Conservation (phyloP, 2,329 filamentous ascomycete genomes). For the Penicillium sp. region DNA sequence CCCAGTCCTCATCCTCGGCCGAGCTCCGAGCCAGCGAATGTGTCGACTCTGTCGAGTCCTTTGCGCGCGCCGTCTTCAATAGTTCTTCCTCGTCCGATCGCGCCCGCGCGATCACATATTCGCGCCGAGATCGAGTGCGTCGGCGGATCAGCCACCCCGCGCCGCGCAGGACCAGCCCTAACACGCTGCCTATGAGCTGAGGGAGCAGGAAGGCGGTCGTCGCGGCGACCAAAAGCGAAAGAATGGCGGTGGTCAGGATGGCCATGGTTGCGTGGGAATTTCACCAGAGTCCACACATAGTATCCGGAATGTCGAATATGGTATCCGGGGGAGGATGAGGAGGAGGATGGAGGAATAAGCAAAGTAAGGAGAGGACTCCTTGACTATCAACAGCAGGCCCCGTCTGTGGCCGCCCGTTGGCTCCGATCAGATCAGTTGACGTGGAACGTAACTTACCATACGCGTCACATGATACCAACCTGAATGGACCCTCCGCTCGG, state of each 20-base stretch:
- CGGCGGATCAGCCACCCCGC: slow-evolving; percentile 64
- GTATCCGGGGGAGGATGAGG: neutral
- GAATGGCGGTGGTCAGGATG: slow-evolving; percentile 34
- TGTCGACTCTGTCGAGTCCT: slow-evolving; percentile 25
- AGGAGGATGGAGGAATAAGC: neutral
- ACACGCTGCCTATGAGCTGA: slow-evolving; percentile 33
- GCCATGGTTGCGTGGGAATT: slow-evolving; percentile 30
- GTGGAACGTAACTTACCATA: slow-evolving; percentile 21
- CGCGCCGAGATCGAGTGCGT: slow-evolving; percentile 64
- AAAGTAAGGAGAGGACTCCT: neutral
- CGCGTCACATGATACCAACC: slow-evolving; percentile 24
- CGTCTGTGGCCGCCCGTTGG: slow-evolving; percentile 1
- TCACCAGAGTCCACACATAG: slow-evolving; percentile 25
- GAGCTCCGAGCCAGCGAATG: slow-evolving; percentile 20
- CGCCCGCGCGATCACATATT: slow-evolving; percentile 54
- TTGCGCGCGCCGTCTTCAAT: slow-evolving; percentile 28
- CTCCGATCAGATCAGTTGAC: slow-evolving; percentile 20
- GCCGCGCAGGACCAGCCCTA: slow-evolving; percentile 40
- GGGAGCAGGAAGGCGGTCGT: slow-evolving; percentile 39
- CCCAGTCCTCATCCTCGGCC: slow-evolving; percentile 66
- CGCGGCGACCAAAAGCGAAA: slow-evolving; percentile 36
- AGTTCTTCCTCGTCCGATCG: slow-evolving; percentile 44
- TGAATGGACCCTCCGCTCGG: slow-evolving; percentile 9
- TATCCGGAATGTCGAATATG: slow-evolving; percentile 4
- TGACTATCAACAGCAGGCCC: slow-evolving; percentile 3